Conservation (phyloP, 495 filamentous ascomycete genomes). For the Hypoxylon intermedium region DNA sequence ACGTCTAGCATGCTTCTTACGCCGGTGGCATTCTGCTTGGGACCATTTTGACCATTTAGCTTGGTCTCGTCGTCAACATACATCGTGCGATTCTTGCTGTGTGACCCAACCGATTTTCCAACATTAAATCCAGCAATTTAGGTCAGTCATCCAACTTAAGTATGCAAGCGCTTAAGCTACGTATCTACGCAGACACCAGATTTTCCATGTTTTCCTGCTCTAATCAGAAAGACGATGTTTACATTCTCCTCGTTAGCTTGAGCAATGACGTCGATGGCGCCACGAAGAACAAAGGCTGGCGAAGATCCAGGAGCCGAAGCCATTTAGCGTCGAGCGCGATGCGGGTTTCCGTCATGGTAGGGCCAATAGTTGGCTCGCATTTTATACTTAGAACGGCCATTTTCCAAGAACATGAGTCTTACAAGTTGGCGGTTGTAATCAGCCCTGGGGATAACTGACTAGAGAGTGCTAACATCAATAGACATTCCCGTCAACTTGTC, state of each 20-base stretch:
- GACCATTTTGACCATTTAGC: not conserved
- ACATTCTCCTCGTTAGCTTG: not conserved
- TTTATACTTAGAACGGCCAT: conserved; percentile 21
- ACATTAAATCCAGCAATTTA: not conserved
- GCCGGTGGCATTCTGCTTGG: not conserved
- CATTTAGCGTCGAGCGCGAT: conserved; percentile 5
- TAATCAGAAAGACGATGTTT: not conserved
- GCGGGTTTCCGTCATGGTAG: not conserved
- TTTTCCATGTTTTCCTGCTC: conserved; percentile 25
- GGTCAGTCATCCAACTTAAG: not conserved
- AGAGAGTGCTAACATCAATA: not conserved
- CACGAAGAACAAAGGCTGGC: conserved; percentile 8
- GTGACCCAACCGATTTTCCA: not conserved
- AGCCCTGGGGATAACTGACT: not conserved
- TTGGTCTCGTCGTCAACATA: conserved; percentile 6
- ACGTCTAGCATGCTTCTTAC: conserved; percentile 37
- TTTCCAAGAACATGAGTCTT: conserved; percentile 9
- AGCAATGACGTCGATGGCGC: conserved; percentile 29
- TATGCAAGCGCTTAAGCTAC: not conserved
- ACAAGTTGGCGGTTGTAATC: not conserved
- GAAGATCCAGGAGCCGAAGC: conserved; percentile 11
- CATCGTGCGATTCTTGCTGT: conserved; percentile 6
- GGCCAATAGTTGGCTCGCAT: conserved; percentile 20
- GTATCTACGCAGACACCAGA: not conserved
- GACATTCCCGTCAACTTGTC: not conserved